Conservation (phyloP, 2,329 filamentous ascomycete genomes). For the Plectosphaerella plurivora region DNA sequence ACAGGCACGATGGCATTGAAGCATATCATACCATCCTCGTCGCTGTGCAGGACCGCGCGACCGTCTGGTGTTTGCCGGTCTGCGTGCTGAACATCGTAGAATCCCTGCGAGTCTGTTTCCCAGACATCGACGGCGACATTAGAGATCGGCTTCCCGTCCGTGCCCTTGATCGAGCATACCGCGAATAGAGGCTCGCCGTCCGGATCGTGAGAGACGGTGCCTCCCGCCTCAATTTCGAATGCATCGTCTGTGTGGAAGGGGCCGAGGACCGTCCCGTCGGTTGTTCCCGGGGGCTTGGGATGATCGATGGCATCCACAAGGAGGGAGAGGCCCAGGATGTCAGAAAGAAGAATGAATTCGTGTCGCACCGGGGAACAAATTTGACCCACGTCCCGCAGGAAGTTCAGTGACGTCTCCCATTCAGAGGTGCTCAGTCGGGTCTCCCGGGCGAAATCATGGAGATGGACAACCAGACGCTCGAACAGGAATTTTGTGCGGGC, state of each 20-base stretch:
- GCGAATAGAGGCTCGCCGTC: conserved; percentile 67
- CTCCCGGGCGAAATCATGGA: conserved; percentile 79
- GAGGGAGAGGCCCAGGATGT: conserved; percentile 73
- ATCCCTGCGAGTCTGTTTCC: conserved; percentile 77
- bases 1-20: conserved; percentile 82
- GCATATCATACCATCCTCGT: conserved; percentile 53
- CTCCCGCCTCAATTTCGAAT: conserved; percentile 49
- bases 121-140: conserved; percentile 75
- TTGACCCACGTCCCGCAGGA: conserved; percentile 68
- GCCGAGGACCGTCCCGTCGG: conserved; percentile 76
- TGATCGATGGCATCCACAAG: conserved; percentile 81
- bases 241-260: conserved; percentile 84
- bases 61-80: conserved; percentile 63
- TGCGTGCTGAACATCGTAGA: conserved; percentile 77
- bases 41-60: conserved; percentile 25
- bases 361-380: conserved; percentile 63
- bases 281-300: conserved; percentile 65
- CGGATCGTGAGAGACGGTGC: conserved; percentile 62
- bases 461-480: conserved; percentile 67
- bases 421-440: conserved; percentile 71
- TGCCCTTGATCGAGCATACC: conserved; percentile 68
- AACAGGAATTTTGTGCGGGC: conserved; percentile 67
- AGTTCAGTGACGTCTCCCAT: conserved; percentile 71
- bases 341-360: conserved; percentile 79
- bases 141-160: conserved; percentile 54